Conservation (phyloP, 768 basidiomycete genomes). For the Lenzites betulinus region DNA sequence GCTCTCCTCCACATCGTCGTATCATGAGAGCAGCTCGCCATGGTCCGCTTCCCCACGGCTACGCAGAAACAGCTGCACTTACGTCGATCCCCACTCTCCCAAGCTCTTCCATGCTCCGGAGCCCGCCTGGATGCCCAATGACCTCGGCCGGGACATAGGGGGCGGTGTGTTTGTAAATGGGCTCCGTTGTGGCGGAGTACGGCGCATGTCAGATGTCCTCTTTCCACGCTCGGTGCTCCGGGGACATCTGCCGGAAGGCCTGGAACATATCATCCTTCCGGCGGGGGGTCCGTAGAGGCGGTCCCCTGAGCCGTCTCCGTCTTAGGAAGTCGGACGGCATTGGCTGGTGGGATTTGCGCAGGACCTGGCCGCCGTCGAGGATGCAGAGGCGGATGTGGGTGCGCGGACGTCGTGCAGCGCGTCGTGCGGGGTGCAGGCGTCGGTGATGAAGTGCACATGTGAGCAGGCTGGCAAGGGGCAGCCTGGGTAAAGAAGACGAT, state of each 20-base stretch:
- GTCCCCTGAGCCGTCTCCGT: conserved; percentile 13
- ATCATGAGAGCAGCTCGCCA: no score
- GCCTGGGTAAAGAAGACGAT: conserved; percentile 12
- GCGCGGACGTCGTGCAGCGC: background rate
- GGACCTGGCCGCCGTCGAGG: background rate
- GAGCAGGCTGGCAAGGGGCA: conserved; percentile 1
- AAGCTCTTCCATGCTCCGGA: no score
- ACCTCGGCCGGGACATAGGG: conserved; percentile 6
- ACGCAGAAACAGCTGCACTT: no score
- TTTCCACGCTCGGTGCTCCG: conserved; percentile 14
- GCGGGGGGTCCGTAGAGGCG: conserved; percentile 3
- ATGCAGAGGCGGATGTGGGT: background rate
- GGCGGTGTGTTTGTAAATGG: background rate
- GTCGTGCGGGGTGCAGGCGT: no score
- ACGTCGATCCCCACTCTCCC: no score
- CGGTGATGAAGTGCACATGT: conserved; percentile 1
- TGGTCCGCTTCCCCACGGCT: no score
- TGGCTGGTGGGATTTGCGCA: background rate
- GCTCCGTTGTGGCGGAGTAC: conserved; percentile 5
- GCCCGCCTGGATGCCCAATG: background rate
- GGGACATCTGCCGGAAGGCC: conserved; percentile 12
- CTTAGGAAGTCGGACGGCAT: conserved; percentile 14
- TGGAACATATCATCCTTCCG: conserved; percentile 7
- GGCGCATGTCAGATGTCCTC: conserved; percentile 15
- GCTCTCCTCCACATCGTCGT: no score